Conservation (phyloP, 495 filamentous ascomycete species). For the Trichocladium antarcticum region DNA sequence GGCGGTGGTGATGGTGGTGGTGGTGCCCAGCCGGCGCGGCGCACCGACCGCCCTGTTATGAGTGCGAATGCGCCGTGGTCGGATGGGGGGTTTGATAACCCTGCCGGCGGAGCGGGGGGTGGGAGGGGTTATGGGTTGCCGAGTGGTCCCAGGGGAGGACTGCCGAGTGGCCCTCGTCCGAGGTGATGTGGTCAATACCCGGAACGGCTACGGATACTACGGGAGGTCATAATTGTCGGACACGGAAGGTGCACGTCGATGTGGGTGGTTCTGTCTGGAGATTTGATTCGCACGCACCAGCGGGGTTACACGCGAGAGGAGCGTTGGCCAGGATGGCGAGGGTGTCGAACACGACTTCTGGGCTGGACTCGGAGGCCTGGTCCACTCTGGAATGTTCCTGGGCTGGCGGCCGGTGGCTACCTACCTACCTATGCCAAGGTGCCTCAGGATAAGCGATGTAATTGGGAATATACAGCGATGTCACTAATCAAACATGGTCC, state of each 20-base stretch:
- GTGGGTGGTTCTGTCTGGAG: no score
- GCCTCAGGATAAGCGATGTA: no score
- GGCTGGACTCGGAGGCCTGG: background rate
- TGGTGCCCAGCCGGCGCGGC: slow-evolving; percentile 25
- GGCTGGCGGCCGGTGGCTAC: no score
- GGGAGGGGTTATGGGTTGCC: slow-evolving; percentile 39
- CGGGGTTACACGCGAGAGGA: no score
- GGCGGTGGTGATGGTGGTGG: slow-evolving; percentile 23
- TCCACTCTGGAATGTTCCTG: no score
- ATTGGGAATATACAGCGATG: no score
- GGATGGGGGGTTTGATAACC: slow-evolving; percentile 31
- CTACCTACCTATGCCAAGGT: no score
- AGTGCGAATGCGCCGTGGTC: slow-evolving; percentile 40
- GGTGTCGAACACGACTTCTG: no score
- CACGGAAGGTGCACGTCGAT: background rate
- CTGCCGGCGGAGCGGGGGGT: slow-evolving; percentile 22
- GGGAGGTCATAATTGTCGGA: background rate
- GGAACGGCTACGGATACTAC: background rate
- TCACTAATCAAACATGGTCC: no score
- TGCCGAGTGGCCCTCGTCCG: slow-evolving; percentile 35
- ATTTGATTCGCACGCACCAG: no score
- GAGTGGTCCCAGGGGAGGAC: slow-evolving; percentile 38
- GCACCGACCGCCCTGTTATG: slow-evolving; percentile 35
- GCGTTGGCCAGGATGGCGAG: no score
- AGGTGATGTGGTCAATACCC: slow-evolving; percentile 21